Evolutionary conservation across 1,284 basidiomycete species (phyloP).

Genomic region (Pseudozyma flocculosa): DNA sequence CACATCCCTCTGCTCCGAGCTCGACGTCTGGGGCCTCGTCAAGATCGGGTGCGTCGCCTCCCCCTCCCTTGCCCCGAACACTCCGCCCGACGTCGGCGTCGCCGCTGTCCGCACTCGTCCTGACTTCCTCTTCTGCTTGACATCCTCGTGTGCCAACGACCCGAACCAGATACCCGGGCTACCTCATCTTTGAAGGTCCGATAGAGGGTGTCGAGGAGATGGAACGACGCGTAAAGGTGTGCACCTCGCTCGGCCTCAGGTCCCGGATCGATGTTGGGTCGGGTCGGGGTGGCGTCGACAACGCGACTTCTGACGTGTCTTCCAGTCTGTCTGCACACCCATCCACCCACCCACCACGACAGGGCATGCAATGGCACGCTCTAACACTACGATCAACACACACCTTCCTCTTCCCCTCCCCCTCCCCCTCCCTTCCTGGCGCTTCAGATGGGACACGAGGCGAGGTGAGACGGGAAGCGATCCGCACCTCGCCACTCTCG

Average conservation of each 20-base stretch:
- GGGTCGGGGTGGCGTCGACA: too few species aligned
- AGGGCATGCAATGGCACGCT: too few species aligned
- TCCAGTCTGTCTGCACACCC: too few species aligned
- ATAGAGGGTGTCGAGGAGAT: conserved; percentile 32
- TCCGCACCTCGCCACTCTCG: background rate
- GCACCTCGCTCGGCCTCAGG: conserved; percentile 42
- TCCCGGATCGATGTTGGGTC: conserved; percentile 16
- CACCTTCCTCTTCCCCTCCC: too few species aligned
- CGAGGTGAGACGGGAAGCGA: too few species aligned
- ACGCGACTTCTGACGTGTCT: too few species aligned
- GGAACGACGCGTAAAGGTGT: conserved; percentile 27
- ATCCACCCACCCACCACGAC: background rate
- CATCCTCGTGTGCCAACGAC: too few species aligned
- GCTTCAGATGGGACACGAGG: too few species aligned
- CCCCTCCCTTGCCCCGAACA: background rate
- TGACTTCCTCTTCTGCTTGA: background rate
- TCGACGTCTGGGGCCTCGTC: conserved; percentile 34
- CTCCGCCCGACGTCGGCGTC: too few species aligned
- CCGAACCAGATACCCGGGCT: conserved; percentile 24
- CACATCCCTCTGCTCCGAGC: conserved; percentile 36
- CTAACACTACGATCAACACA: too few species aligned
- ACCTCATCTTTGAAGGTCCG: conserved; percentile 42
- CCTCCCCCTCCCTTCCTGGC: too few species aligned
- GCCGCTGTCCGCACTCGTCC: too few species aligned
- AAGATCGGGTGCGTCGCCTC: conserved; percentile 14